These are phyloP conservation scores for Monosporascus sp. DNA, from an alignment of 2,329 filamentous ascomycete species.

Conservation along the genomic window DNA sequence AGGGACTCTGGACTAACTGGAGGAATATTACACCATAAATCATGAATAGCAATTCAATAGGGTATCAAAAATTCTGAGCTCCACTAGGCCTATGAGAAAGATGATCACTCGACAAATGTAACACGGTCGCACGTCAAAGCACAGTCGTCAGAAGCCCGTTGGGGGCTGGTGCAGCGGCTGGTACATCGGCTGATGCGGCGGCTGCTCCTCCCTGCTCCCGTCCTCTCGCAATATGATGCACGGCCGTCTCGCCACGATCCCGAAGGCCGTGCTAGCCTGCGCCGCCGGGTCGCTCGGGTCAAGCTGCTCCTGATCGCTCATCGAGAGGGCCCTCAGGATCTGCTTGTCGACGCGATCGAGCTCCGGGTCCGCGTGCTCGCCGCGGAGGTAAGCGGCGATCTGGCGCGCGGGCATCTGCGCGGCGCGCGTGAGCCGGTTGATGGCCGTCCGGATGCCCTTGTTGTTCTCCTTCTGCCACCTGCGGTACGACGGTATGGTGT, in stretches of 20 bases:
- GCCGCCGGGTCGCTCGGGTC: slow-evolving; percentile 8
- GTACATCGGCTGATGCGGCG: not conserved
- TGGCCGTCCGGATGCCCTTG: slow-evolving; percentile 20
- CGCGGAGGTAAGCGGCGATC: slow-evolving; percentile 22
- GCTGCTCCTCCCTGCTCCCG: not conserved
- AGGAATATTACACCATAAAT: too few relatives aligned
- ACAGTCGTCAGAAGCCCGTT: too few relatives aligned
- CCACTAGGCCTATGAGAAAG: too few relatives aligned
- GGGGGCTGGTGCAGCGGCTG: too few relatives aligned
- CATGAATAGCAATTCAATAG: too few relatives aligned
- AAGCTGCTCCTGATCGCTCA: slow-evolving; percentile 20
- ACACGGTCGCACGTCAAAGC: too few relatives aligned
- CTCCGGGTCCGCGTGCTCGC: slow-evolving; percentile 17
- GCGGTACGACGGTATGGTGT: slow-evolving; percentile 24
- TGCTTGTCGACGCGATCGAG: slow-evolving; percentile 23
- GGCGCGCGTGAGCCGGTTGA: slow-evolving; percentile 18
- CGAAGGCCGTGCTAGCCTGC: slow-evolving; percentile 14
- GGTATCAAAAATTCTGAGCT: too few relatives aligned
- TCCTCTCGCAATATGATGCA: slow-evolving; percentile 20
- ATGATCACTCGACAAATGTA: too few relatives aligned
- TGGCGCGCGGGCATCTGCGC: slow-evolving; percentile 22
- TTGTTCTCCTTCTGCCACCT: slow-evolving; percentile 27
- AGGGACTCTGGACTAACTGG: too few relatives aligned
- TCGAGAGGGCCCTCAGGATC: slow-evolving; percentile 23
- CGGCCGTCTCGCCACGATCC: slow-evolving; percentile 20